Evolutionary conservation across 1,284 basidiomycete species (phyloP), one percentile per base, ranked within the genome.

Genomic region (Sporisorium exsertum): DNA sequence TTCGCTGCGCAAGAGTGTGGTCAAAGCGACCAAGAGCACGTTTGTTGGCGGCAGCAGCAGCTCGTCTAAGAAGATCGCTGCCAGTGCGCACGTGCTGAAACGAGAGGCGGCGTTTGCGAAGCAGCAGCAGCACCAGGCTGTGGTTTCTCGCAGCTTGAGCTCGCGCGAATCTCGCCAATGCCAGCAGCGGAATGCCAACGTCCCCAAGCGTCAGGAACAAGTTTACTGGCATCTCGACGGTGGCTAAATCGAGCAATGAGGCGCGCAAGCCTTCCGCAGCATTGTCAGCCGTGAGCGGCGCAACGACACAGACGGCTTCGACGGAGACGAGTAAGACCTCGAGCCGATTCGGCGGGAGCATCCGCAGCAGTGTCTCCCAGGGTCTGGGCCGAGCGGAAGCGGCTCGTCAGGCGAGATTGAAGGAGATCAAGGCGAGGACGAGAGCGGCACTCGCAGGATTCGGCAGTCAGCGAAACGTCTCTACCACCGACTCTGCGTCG

Each of bases 341-440:
- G 52, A 66, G 59, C 18, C 53, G 68, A 2, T 63, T 72, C 10
- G 59, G 59, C 47, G 64, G 64, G 2, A 66, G 69, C 47, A 59
- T 72, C 32, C 59, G 69, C 10, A 66, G 60, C 49, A 72, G 70
- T 35, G 63, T 74, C 43, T 69, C 66, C 13, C 65, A 64, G 22
- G 64, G 72, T 16, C 64, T 75, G 9, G 64, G 55, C 18, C 49
- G 67, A 35, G 67, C 64, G 10, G 72, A 75, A 40, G 53, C 67
- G n/a, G 63, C 64, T 7, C 72, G 72, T 24, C 67, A 75, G 33
- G 64, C 64, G 15, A 47, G 72, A 49, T 45, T 75, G 33, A 62
- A 67, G 37, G 72, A 75, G 59, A 64, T 75, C 67, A 70, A 75
- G 32, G 64, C 72, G 8, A 33, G 64, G 5, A 71, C 72, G 27